Base-by-base conservation (phyloP, 345 rosid species). In the Draba incana region DNA sequence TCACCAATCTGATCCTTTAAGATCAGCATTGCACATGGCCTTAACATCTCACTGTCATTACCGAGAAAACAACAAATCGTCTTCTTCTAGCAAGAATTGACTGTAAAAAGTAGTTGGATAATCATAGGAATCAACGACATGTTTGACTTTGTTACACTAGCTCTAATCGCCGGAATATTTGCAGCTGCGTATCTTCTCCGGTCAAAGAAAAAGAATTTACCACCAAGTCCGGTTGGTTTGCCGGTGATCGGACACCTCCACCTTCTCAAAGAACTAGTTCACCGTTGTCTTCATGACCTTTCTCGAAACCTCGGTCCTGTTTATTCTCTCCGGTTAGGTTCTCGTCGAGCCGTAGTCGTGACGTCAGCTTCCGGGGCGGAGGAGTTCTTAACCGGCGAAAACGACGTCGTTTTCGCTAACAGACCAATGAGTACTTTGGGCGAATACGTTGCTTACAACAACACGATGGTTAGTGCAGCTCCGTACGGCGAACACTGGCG, bases 401-500 rank as follows among this genome's bases (percentile, higher is more conserved):
- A 83, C 31, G 90, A 80, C 44, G 1, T 77, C 9, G 35, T 80
- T 37, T 74, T 86, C 2, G 86, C 86, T 3, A 81, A 76, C 81
- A 82, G 86, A 10, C 79, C 84, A 0, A 28, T 6, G 5, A 6
- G 49, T 30, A 33, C 76, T 8, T 0, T 52, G 0, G 64, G 64
- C 0, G 58, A 69, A 30, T 25, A 62, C 60, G 25, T 80, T 0
- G 74, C 14, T 23, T 83, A 83, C 74, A 77, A 77, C 73, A 15
- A 77, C 74, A 77, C 82, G 51, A 46, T 71, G 3, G 1, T 81
- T 1, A 46, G 16, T 6, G 1, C 15, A 10, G 52, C 82, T 6
- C 63, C 83, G 5, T 83, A 85, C 54, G 85, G 85, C 0, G 77
- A 76, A 30, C 80, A 80, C 41, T 85, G 90, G 87, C 78, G 90